Evolutionary conservation across 495 filamentous ascomycete species (phyloP), one percentile per base, ranked within the genome.

Genomic region (Trichoderma erinaceum): DNA sequence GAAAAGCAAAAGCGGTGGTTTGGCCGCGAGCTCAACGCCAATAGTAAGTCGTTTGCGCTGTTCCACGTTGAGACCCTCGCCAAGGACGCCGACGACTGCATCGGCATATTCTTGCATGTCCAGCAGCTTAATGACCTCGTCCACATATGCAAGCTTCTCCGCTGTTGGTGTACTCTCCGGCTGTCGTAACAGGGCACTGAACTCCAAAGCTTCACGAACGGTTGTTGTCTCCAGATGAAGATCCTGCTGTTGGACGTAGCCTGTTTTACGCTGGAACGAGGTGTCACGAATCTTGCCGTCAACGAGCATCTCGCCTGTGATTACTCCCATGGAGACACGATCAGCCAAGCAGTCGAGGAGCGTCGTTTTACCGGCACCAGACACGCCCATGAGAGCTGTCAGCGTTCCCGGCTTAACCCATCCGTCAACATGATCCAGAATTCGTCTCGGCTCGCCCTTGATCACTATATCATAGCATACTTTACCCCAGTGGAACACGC

Each of bases 221-320:
- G 93, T 97, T 3, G 89, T 85, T 0, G 91, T 93, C 56, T 87
- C 82, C 38, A 95, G 83, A 74, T 96, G 93, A 23, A 96, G 72
- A 78, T 97, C 92, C 80, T 90, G 90, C 75, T 97, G 92, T 75
- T 96, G 87, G 71, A 90, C 92, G 77, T 91, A 96, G 38, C 92
- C 92, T 44, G 91, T 94, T 23, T 84, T 84, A 25, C 92, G 84
- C 73, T 93, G 90, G 76, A 96, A 97, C 29, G 89, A 88, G 11
- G 79, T 73, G 0, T 84, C 87, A 0, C 92, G 82, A 0, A 84
- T 78, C 38, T 84, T 84, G 21, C 92, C 92, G 71, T 96, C 90
- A 4, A 96, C 89, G 15, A 92, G 82, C 85, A 94, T 91, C 27
- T 89, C 83, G 15, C 92, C 92, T 7, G 76, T 77, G 16, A 94